Evolutionary conservation across 2,329 filamentous ascomycete species (phyloP).

Genomic region (Aureobasidium uvarum): DNA sequence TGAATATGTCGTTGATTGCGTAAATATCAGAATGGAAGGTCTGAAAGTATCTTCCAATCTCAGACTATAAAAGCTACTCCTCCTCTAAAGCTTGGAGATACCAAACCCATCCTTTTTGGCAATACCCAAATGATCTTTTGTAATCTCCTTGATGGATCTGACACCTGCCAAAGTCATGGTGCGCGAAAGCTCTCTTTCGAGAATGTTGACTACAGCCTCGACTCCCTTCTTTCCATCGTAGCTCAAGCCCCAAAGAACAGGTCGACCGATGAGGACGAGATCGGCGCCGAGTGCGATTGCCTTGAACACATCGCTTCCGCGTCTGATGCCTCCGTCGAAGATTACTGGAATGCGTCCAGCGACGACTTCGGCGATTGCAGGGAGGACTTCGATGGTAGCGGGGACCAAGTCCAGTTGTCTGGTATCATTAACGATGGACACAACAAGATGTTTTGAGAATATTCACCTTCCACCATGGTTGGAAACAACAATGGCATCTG

Average conservation of each 20-base stretch:
- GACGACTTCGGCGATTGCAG: conserved; percentile 35
- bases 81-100: conserved; percentile 24
- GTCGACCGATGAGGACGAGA: conserved; percentile 34
- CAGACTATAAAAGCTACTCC: no score
- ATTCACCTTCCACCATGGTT: conserved; percentile 10
- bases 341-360: conserved; percentile 53
- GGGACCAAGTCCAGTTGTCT: conserved; percentile 50
- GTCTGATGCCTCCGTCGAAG: conserved; percentile 57
- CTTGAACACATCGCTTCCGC: conserved; percentile 56
- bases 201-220: conserved; percentile 26
- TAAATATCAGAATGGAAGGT: no score
- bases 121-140: conserved; percentile 29
- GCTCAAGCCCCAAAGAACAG: conserved; percentile 28
- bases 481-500: conserved; percentile 51
- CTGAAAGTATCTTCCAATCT: no score
- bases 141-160: conserved; percentile 30
- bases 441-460: no score
- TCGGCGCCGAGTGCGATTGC: conserved; percentile 51
- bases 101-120: conserved; percentile 31
- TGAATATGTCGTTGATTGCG: no score
- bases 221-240: conserved; percentile 29
- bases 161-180: conserved; percentile 34
- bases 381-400: conserved; percentile 48
- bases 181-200: conserved; percentile 29
- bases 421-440: conserved; percentile 49